Percentiles rank a stretch among this genome's conserved stretches.
These are phyloP conservation scores for Exserohilum turcica DNA, from an alignment of 2,329 filamentous ascomycete genomes.

Conservation along the genomic window DNA sequence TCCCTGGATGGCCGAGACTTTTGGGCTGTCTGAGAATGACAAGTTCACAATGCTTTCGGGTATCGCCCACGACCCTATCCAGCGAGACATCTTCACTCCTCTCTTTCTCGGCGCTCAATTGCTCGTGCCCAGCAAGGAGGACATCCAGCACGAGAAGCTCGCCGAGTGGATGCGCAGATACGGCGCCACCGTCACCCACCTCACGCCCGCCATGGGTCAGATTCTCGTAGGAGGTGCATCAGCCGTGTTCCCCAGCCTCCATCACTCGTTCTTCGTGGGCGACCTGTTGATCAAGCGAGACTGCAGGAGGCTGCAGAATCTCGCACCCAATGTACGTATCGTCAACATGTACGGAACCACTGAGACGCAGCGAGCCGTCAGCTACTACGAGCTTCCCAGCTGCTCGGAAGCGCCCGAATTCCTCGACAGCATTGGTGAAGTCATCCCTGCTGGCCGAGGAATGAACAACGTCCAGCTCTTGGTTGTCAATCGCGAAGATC, in stretches of 20 bases:
- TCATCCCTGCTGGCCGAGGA: slow-evolving; percentile 80
- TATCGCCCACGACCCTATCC: slow-evolving; percentile 73
- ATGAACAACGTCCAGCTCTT: slow-evolving; percentile 90
- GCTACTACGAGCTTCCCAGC: slow-evolving; percentile 78
- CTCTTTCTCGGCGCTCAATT: slow-evolving; percentile 83
- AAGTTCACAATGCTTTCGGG: slow-evolving; percentile 83
- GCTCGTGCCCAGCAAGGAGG: slow-evolving; percentile 77
- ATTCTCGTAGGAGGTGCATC: slow-evolving; percentile 85
- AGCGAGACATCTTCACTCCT: slow-evolving; percentile 83
- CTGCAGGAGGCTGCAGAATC: slow-evolving; percentile 73
- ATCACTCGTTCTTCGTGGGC: slow-evolving; percentile 86
- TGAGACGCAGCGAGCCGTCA: slow-evolving; percentile 80
- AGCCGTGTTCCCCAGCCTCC: slow-evolving; percentile 76
- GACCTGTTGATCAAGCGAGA: slow-evolving; percentile 87
- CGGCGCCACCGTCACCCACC: slow-evolving; percentile 77
- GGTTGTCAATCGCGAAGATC: slow-evolving; percentile 73
- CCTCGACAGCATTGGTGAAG: slow-evolving; percentile 70
- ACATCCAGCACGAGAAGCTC: slow-evolving; percentile 84
- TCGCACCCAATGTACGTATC: slow-evolving; percentile 76
- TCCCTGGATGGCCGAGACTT: slow-evolving; percentile 88
- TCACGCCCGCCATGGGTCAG: slow-evolving; percentile 96
- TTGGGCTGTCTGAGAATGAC: slow-evolving; percentile 72
- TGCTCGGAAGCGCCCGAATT: slow-evolving; percentile 66
- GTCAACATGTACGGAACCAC: slow-evolving; percentile 90
- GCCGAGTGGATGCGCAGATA: slow-evolving; percentile 86